Conservation (phyloP, 1,139 yeast species). For the Nadsonia commutata region DNA sequence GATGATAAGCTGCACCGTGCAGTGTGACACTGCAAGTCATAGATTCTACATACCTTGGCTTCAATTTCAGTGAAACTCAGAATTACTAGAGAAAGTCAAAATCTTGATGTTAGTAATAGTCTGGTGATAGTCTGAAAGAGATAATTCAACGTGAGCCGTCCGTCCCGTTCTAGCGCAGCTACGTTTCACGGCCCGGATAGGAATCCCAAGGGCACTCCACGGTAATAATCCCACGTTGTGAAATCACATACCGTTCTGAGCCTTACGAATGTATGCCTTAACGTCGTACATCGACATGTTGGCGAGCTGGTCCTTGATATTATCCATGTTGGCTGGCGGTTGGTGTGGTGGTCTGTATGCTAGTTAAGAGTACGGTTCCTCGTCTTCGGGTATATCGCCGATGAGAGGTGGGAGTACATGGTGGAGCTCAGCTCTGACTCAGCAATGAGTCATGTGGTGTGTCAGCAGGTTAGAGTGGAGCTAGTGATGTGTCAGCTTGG, state of each 20-base stretch:
- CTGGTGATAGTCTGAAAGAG: no score
- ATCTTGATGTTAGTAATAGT: no score
- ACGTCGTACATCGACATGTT: constrained; percentile 87
- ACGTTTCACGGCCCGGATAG: no score
- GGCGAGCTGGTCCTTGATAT: constrained; percentile 55
- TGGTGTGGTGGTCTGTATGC: no score
- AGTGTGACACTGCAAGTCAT: no score
- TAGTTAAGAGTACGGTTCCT: no score
- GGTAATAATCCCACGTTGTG: no score
- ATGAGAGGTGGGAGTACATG: not conserved
- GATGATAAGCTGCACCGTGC: not conserved
- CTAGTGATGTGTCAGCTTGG: no score
- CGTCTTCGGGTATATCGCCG: no score
- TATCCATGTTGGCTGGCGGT: constrained; percentile 33
- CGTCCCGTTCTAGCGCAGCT: no score
- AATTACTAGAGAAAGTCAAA: constrained; percentile 37
- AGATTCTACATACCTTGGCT: constrained; percentile 53
- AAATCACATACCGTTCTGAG: constrained; percentile 69
- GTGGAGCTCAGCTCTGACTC: not conserved
- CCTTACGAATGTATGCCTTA: constrained; percentile 93
- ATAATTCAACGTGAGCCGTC: no score
- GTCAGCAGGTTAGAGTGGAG: not conserved
- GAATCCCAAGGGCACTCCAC: no score
- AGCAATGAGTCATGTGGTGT: not conserved
- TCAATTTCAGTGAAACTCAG: constrained; percentile 92